Evolutionary conservation across 257 asterid genomes (phyloP), one percentile per base, ranked within the genome.

Genomic region (Gentiana straminea): DNA sequence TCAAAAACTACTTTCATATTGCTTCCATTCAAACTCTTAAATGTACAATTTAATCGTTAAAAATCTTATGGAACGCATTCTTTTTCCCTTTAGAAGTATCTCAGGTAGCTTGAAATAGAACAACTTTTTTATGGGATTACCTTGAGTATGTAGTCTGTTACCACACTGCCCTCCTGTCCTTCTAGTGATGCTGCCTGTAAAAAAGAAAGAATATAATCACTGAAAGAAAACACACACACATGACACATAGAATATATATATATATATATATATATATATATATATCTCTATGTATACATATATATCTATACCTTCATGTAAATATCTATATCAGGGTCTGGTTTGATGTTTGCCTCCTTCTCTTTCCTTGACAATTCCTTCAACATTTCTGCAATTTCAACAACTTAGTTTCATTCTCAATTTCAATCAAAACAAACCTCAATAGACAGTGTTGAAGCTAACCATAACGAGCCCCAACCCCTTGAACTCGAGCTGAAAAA

Each of bases 131-230:
- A 0, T 41, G 46, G 9, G 46, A 3, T 59, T 68, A 86, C 97
- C 94, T 89, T 89, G 65, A 89, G 73, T 62, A 83, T 77, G 76
- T 89, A 89, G 63, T 92, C 99, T 50, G 94, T 83, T 35, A 78
- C 77, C 2, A 88, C 86, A 52, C 79, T 85, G 54, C 79, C 80
- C 75, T 83, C 84, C 70, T 88, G 95, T 60, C 97, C 97, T 74
- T 84, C 86, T 50, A 78, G 72, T 9, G 94, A 84, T 51, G 84
- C 45, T 61, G 99, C 92, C 98, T 41, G 46, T 7, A 41, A 41
- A 64, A 38, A 51, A 3, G 43, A 35, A 37, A n/a, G 8, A 35
- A 35, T 3, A 36, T 47, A 45, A 12, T 1, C 7, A 49, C 15
- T n/a, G 60, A 37, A 55, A 2, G 11, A 55, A 6, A 8, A 4